Evolutionary conservation across 371 early-diverging fungal species (phyloP), one percentile per base, ranked within the genome.

Genomic region (Lichtheimia ornata): DNA sequence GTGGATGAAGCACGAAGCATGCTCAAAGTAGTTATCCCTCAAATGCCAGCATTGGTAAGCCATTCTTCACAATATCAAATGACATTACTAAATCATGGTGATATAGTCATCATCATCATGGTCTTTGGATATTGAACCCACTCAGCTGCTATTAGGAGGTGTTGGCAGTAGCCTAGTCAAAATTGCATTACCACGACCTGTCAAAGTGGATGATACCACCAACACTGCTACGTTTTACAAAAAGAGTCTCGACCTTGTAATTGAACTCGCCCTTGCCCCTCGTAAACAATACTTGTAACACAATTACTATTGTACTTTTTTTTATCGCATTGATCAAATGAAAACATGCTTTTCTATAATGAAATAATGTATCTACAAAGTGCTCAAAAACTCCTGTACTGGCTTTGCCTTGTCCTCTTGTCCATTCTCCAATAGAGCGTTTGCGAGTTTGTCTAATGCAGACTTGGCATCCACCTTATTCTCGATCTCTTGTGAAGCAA

Each of bases 11-110:
- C 49, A 12, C 49, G 54, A 13, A 50, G 57, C 3, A 66, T 50
- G 52, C 40, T 77, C n/a, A 41, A 71, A 9, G 72, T 82, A 9
- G 63, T 67, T 3, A 54, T 83, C 35, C 67, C 52, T 27, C 63
- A 57, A 18, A 50, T 82, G 63, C 77, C 78, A 22, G 61, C 61
- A 20, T 53, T 68, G 44, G 77, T 79, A 70, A 63, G 66, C 58
- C 24, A 13, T 24, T 12, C 3, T 20, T 24, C 25, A 5, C 22
- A 22, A 25, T 15, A 14, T 15, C 0, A 57, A 25, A 20, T 4
- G 4, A 50, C 27, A 27, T 3, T 27, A 22, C 22, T 24, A 24
- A 17, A 11, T 56, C 5, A 15, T 44, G 3, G 5, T 53, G 0
- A n/a, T 4, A 61, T 60, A 72, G 76, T 65, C 68, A 58, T 50